phyloP scores from a whole-genome alignment of 192 early-diverging fungal genomes.

The Backusella sp. region DNA sequence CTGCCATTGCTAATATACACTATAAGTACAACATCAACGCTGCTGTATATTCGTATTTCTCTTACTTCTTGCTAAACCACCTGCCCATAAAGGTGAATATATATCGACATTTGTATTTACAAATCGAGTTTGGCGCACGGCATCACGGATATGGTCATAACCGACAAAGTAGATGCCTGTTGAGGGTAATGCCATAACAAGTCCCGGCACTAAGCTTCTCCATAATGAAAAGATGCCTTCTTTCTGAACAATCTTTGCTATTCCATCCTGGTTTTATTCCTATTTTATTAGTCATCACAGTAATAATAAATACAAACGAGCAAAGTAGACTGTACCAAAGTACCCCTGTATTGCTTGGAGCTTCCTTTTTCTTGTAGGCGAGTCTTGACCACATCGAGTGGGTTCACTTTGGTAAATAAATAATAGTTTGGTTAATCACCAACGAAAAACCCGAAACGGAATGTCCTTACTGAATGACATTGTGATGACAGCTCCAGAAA shows the following conservation, averaged over 20 bases:
- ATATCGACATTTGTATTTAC: constrained; percentile 41
- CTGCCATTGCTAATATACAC: constrained; percentile 59
- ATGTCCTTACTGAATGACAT: constrained; percentile 67
- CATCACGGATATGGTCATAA: constrained; percentile 83
- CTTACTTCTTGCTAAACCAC: constrained; percentile 73
- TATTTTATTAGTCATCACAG: constrained; percentile 23
- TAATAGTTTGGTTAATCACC: not conserved
- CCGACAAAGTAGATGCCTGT: constrained; percentile 95
- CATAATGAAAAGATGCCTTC: constrained; percentile 85
- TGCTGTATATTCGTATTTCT: not conserved
- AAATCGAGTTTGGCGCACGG: constrained; percentile 26
- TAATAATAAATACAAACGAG: not conserved
- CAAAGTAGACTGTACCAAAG: not conserved
- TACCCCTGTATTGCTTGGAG: not conserved
- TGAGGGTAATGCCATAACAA: constrained; percentile 87
- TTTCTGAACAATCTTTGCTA: constrained; percentile 72
- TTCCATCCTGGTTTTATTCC: constrained; percentile 45
- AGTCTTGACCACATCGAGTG: constrained; percentile 87
- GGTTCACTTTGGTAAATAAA: constrained; percentile 65
- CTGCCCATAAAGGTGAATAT: constrained; percentile 73
- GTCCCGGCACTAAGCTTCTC: constrained; percentile 83
- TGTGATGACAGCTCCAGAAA: constrained; percentile 78
- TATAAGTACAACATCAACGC: not conserved
- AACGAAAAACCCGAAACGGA: constrained; percentile 13
- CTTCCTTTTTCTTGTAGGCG: constrained; percentile 59